phyloP scores from a whole-genome alignment of 2,329 filamentous ascomycete genomes.

The Monilinia fructigena region DNA sequence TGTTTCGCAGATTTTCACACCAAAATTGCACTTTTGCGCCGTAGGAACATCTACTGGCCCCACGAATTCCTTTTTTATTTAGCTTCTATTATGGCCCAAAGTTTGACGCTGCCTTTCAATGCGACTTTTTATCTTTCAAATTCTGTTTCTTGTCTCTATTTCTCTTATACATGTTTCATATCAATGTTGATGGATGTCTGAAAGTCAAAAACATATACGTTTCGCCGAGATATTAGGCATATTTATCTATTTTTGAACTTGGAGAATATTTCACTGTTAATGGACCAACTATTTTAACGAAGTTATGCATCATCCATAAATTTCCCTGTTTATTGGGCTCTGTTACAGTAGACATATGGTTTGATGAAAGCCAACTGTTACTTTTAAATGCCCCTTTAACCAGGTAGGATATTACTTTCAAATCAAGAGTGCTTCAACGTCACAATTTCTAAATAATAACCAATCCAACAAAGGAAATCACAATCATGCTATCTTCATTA shows the following conservation, averaged over 20 bases:
- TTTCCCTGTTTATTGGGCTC: background rate
- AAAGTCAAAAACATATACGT: background rate
- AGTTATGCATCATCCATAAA: background rate
- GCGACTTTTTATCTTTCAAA: background rate
- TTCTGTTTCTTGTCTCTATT: background rate
- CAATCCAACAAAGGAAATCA: background rate
- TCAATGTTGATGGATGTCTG: background rate
- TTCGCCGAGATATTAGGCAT: background rate
- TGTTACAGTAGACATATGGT: background rate
- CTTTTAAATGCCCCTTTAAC: background rate
- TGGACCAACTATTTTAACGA: too few relatives aligned
- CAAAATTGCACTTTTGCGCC: background rate
- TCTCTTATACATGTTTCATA: background rate
- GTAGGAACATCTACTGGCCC: background rate
- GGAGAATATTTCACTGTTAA: background rate
- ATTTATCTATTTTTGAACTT: background rate
- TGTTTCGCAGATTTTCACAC: background rate
- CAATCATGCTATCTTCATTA: background rate
- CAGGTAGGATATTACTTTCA: too few relatives aligned
- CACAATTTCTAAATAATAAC: background rate
- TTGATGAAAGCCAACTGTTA: background rate
- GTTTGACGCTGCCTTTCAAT: background rate
- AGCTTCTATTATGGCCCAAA: background rate
- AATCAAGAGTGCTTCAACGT: background rate
- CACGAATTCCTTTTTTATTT: background rate